These are phyloP conservation scores for Cucumis cinereus DNA, from an alignment of 306 rosid species.

Conservation along the genomic window DNA sequence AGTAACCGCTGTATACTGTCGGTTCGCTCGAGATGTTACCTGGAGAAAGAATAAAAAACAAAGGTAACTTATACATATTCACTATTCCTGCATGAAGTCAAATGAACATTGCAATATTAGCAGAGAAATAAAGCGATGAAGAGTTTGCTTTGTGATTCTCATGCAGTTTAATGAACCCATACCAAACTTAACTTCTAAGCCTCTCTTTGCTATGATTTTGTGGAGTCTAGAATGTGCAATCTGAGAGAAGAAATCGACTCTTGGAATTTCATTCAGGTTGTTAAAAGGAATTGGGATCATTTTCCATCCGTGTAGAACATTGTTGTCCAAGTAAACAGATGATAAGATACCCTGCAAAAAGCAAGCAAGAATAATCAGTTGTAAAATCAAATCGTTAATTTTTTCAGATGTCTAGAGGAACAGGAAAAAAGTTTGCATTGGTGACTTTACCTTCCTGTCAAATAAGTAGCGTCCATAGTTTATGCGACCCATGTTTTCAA, in stretches of 20 bases:
- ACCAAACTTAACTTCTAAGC: constrained; percentile 31
- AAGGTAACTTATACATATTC: background rate
- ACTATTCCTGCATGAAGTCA: background rate
- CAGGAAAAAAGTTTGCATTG: background rate
- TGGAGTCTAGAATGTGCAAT: constrained; percentile 25
- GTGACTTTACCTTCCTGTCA: constrained; percentile 62
- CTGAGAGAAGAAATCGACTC: constrained; percentile 26
- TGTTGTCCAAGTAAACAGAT: constrained; percentile 56
- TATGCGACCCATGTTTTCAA: constrained; percentile 86
- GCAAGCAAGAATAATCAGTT: constrained; percentile 10
- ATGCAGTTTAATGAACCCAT: constrained; percentile 17
- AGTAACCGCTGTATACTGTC: constrained; percentile 56
- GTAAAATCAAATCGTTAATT: background rate
- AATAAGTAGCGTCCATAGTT: constrained; percentile 71
- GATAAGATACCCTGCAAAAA: constrained; percentile 71
- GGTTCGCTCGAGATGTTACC: constrained; percentile 51
- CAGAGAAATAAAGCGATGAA: background rate
- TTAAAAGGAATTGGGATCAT: constrained; percentile 51
- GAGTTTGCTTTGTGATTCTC: background rate
- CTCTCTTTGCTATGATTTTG: constrained; percentile 20
- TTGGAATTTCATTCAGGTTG: constrained; percentile 52
- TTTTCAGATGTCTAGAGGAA: background rate
- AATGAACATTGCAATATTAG: background rate
- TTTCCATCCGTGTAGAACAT: constrained; percentile 46
- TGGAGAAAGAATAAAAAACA: constrained; percentile 19